Conservation (phyloP, 2,329 filamentous ascomycete species). For the Colletotrichum sp. region DNA sequence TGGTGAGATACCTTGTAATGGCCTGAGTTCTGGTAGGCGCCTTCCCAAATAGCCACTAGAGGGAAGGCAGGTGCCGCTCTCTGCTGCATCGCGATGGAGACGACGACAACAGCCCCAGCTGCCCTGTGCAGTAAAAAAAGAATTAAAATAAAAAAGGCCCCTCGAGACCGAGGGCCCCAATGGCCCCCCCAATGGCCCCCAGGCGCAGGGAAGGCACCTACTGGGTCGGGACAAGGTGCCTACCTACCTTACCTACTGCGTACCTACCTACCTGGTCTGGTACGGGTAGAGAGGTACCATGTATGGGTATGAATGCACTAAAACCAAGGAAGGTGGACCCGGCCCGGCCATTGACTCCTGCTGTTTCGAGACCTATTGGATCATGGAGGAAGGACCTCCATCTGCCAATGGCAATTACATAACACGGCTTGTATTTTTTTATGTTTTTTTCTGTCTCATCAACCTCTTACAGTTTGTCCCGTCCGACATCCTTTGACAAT, state of each 20-base stretch:
- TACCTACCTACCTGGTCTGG: neutral
- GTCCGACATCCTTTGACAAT: neutral
- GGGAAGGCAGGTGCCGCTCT: neutral
- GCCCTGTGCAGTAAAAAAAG: neutral
- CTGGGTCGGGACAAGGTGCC: neutral
- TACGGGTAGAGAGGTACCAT: neutral
- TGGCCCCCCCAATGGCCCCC: neutral
- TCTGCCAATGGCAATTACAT: neutral
- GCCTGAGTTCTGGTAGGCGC: neutral
- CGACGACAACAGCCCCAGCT: neutral
- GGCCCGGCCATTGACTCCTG: conserved; percentile 13
- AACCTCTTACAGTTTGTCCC: neutral
- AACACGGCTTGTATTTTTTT: neutral
- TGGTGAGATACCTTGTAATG: neutral
- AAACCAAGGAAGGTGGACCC: conserved; percentile 3
- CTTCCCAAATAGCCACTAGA: neutral
- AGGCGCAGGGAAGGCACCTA: neutral
- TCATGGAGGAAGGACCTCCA: neutral
- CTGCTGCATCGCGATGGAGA: neutral
- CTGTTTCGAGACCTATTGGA: conserved; percentile 12
- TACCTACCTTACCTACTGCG: neutral
- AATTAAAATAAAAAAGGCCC: neutral
- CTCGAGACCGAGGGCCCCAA: neutral
- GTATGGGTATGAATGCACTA: neutral
- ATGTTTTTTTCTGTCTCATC: neutral